Base-by-base conservation (phyloP, 768 basidiomycete species). In the Boletus sensibilis region DNA sequence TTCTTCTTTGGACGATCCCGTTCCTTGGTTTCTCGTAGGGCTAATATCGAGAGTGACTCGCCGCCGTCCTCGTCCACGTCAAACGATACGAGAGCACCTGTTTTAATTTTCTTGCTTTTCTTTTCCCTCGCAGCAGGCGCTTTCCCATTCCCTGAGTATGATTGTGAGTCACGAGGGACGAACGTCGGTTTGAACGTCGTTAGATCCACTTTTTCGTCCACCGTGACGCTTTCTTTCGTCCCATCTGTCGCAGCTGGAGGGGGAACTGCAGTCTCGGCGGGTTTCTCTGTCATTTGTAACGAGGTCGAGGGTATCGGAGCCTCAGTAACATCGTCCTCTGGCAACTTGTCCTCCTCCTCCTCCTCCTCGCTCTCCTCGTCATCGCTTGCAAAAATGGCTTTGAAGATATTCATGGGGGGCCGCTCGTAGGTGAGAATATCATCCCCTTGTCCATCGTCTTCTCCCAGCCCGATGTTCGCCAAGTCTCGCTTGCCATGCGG, bases 341-440 rank as follows among this genome's bases (percentile, higher is more conserved):
- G 38, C 27, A 63, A 64, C 29, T 69, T 70, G 64, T 69, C 71
- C 61, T 49, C 72, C 66, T 21, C 66, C 66, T 21, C 66, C 4
- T 93, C 92, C 3, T 86, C 86, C 10, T 86, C 90, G 18, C 85
- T 87, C 35, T 92, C 90, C 64, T 96, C 94, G 43, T 93, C 92
- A 57, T 93, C 92, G 72, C 91, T 94, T 12, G 94, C 95, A 69
- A 99, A 99, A 57, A 99, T 98, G 4, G 96, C 94, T 69, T 96
- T 97, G 79, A 98, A 99, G 42, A 98, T 85, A 66, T 94, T 90
- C 81, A 94, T 91, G 7, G 86, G 76, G 2, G 97, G 96, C 38
- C 90, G 82, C 63, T 90, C 79, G 70, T 98, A 95, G 0, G 90
- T 94, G 60, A 98, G 76, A 7, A 86, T 94, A 65, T 95, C 94